Base-by-base conservation (phyloP, 306 rosid species). In the Clitoria ternatea region DNA sequence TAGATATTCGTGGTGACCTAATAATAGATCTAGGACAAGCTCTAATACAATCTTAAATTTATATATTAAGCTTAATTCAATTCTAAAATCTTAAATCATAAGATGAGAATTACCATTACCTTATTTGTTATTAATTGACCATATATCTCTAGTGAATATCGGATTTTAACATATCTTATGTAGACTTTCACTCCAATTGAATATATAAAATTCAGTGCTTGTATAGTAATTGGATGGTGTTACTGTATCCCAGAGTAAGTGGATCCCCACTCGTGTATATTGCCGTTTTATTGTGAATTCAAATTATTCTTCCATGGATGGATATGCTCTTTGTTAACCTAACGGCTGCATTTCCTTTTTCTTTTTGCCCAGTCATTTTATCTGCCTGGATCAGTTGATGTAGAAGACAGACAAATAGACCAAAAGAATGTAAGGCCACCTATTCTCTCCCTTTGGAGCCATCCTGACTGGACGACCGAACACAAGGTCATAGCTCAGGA, bases 341-440 rank as follows among this genome's bases (percentile, higher is more conserved):
- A 32, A 50, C 44, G 42, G 43, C 22, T 72, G 24, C 33, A 1
- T 22, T 7, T 39, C 23, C 44, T 17, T 49, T 32, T 32, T 13
- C 30, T 1, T 45, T 66, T 75, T 15, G 3, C n/a, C n/a, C 84
- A 90, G 96, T 79, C 96, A 44, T 87, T 82, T 82, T 74, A 87
- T 85, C 72, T 84, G 15, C 90, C 91, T 6, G 96, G 94, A 65
- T 85, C 94, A 33, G 80, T 74, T 56, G 77, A 86, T 76, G 79
- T 26, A 13, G 76, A 78, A 52, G 82, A 82, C 77, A 79, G 64
- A 43, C 88, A 80, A 80, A 60, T 66, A 69, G 94, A 84, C 10
- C 87, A 88, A 44, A 82, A 79, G 82, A 82, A 88, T 70, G 7
- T 11, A 9, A 78, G 6, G 68, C 47, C 89, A 1, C 95, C 86